Evolutionary conservation across 2,329 filamentous ascomycete species (phyloP).

Genomic region (Graphiopsis chlorocephala): DNA sequence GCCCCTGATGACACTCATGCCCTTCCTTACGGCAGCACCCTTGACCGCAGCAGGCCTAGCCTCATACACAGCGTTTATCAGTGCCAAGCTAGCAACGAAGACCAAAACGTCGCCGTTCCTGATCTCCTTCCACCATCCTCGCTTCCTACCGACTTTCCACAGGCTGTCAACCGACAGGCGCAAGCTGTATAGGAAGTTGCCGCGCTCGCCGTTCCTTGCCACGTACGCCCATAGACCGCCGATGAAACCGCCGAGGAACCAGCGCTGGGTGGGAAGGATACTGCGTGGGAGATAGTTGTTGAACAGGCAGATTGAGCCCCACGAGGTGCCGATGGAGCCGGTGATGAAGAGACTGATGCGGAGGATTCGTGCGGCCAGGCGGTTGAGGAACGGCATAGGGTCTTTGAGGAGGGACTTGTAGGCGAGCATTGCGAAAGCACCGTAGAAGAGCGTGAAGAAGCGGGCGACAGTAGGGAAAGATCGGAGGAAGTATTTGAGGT

Average conservation of each 20-base stretch:
- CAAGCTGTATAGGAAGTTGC: slow-evolving; percentile 74
- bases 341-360: slow-evolving; percentile 75
- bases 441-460: slow-evolving; percentile 73
- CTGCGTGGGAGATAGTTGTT: slow-evolving; percentile 72
- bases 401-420: slow-evolving; percentile 66
- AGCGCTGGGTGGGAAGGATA: slow-evolving; percentile 76
- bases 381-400: slow-evolving; percentile 66
- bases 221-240: slow-evolving; percentile 84
- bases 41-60: slow-evolving; percentile 64
- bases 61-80: slow-evolving; percentile 77
- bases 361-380: slow-evolving; percentile 66
- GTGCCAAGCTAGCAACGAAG: slow-evolving; percentile 74
- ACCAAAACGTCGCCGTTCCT: slow-evolving; percentile 80
- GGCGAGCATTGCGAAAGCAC: slow-evolving; percentile 66
- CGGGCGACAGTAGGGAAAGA: slow-evolving; percentile 77
- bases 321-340: slow-evolving; percentile 78
- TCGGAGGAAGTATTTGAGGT: slow-evolving; percentile 80
- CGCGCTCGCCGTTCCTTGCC: slow-evolving; percentile 61
- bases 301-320: slow-evolving; percentile 88
- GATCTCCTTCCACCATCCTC: slow-evolving; percentile 80
- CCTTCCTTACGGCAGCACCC: slow-evolving; percentile 67
- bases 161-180: slow-evolving; percentile 75
- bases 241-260: slow-evolving; percentile 83
- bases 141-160: slow-evolving; percentile 93
- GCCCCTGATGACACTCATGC: slow-evolving; percentile 69